Evolutionary conservation across 148 eudicot species (phyloP), one percentile per base, ranked within the genome.

Genomic region (Dysphania ambrosioides): DNA sequence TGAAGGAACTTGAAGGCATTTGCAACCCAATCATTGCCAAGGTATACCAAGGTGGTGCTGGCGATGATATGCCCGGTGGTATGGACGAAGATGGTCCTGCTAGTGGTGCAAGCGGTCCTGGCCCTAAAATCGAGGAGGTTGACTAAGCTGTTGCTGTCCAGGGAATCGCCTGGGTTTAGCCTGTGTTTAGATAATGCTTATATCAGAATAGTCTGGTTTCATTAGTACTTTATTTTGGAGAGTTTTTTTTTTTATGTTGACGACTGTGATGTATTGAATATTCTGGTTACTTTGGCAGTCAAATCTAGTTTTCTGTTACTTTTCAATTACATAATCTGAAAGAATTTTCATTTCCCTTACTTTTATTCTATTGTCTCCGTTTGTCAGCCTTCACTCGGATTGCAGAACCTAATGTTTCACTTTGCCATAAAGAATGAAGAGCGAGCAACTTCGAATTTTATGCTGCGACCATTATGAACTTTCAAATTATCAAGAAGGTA

Each of bases 91-190:
- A 87, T 41, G 84, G 80, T 16, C 86, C 90, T 44, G 73, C 73
- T 44, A 77, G 82, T 77, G 80, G 79, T 62, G 78, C 62, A 19
- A 72, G 73, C 5, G 85, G 86, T 71, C 79, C 89, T 41, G 88
- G 89, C 19, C 89, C 89, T 9, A 86, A 86, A 77, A 86, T 86
- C 57, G 89, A 86, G 68, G 89, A 86, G 66, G 89, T 86, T 29
- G 89, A 86, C 61, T 86, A 79, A 83, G 72, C 0, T 4, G 76
- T 10, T 59, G 40, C 6, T 74, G 9, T 13, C 2, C 19, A 32
- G 41, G 1, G 2, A 10, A 3, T 3, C 16, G 18, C 16, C 6
- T 47, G 51, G 15, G 51, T 19, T 15, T 44, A 12, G 51, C 51
- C 3, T 47, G 13, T 47, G 5, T 47, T 47, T 16, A 13, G 51